These are phyloP conservation scores for Acidomyces sp. DNA, from an alignment of 495 filamentous ascomycete species.

Conservation along the genomic window DNA sequence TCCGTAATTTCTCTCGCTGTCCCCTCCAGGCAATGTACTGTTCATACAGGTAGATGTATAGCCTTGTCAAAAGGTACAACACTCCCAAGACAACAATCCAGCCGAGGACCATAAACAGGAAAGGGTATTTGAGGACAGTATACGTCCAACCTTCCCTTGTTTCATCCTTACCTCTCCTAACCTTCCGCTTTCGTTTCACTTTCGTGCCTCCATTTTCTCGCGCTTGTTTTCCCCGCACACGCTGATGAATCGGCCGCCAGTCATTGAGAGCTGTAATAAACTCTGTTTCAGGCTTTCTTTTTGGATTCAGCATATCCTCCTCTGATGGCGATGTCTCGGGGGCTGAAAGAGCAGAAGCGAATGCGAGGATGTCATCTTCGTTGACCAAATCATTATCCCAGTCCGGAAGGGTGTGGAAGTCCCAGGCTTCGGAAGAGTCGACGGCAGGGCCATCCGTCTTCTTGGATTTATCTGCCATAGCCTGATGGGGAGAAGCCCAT, in stretches of 20 bases:
- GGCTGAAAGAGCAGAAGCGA: slow-evolving; percentile 30
- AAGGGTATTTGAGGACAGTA: slow-evolving; percentile 76
- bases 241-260: slow-evolving; percentile 34
- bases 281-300: slow-evolving; percentile 5
- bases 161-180: slow-evolving; percentile 55
- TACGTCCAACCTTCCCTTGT: slow-evolving; percentile 90
- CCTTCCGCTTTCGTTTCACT: slow-evolving; percentile 24
- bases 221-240: slow-evolving; percentile 19
- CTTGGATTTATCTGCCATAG: slow-evolving; percentile 30
- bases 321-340: slow-evolving; percentile 30
- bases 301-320: slow-evolving; percentile 26
- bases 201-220: slow-evolving; percentile 8
- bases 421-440: slow-evolving; percentile 23
- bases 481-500: no score
- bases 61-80: slow-evolving; percentile 66
- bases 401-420: slow-evolving; percentile 30
- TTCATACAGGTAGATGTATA: slow-evolving; percentile 86
- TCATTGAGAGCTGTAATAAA: slow-evolving; percentile 38
- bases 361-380: slow-evolving; percentile 28
- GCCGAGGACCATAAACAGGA: slow-evolving; percentile 60
- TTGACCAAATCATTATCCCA: slow-evolving; percentile 30
- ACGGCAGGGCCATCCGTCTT: slow-evolving; percentile 25
- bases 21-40: slow-evolving; percentile 64
- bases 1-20: slow-evolving; percentile 52
- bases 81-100: slow-evolving; percentile 61